Percentiles rank a stretch among this genome's conserved stretches.
Conservation (phyloP, 1,284 basidiomycete genomes). For the Fomes fomentarius region DNA sequence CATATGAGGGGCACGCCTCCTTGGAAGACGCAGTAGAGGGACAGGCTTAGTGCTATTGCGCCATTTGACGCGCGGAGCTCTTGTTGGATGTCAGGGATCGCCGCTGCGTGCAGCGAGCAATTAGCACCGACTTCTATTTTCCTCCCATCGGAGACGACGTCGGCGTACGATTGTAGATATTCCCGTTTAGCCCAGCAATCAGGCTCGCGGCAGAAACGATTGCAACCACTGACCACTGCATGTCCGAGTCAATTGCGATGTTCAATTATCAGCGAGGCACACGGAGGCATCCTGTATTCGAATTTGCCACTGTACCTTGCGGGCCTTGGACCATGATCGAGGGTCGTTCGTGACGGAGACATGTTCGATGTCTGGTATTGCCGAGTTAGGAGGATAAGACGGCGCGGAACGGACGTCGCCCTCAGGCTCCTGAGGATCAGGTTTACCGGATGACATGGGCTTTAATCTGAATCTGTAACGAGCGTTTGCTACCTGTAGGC, state of each 20-base stretch:
- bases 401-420: no score
- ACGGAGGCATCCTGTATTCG: background rate
- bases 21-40: conserved; percentile 79
- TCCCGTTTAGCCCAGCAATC: conserved; percentile 69
- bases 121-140: no score
- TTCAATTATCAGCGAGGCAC: background rate
- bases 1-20: conserved; percentile 72
- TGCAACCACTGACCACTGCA: conserved; percentile 54
- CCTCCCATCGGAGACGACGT: no score
- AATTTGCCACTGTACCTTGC: conserved; percentile 70
- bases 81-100: conserved; percentile 66
- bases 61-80: conserved; percentile 67
- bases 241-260: background rate
- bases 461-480: no score
- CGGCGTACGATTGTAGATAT: conserved; percentile 68
- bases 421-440: background rate
- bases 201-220: conserved; percentile 67
- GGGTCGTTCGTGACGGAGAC: conserved; percentile 78
- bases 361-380: conserved; percentile 61
- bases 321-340: conserved; percentile 64
- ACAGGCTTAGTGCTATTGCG: conserved; percentile 75
- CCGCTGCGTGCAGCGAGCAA: no score
- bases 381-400: background rate
- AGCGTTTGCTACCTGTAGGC: no score
- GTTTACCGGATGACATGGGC: background rate